These are phyloP conservation scores for Colletotrichum karsti DNA, from an alignment of 2,329 filamentous ascomycete genomes.

Conservation along the genomic window DNA sequence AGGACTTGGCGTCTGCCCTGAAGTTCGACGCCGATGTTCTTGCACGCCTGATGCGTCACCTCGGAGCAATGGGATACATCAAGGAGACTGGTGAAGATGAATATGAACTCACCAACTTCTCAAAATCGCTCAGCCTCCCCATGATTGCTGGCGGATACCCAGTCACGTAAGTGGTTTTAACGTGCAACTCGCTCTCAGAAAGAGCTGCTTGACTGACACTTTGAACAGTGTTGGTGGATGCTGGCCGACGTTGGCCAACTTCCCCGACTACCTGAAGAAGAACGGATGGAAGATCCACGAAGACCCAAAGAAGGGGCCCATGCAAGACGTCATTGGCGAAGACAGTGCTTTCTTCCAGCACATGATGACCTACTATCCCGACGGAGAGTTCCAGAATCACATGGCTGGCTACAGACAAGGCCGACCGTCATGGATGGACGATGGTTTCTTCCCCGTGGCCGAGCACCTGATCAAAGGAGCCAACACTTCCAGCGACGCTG, in stretches of 20 bases:
- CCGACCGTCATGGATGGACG: conserved; percentile 22
- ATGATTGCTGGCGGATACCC: conserved; percentile 36
- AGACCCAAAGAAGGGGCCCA: neutral
- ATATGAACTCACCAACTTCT: conserved; percentile 41
- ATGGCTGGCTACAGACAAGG: conserved; percentile 17
- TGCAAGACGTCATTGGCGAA: conserved; percentile 1
- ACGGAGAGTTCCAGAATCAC: conserved; percentile 7
- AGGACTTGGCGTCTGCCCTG: neutral
- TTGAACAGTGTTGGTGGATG: conserved; percentile 1
- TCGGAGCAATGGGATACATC: conserved; percentile 43
- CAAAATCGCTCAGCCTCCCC: conserved; percentile 35
- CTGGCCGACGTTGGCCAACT: conserved; percentile 14
- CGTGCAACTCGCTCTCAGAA: neutral
- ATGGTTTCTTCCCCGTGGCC: conserved; percentile 31
- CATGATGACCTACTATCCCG: conserved; percentile 6
- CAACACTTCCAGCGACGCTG: neutral
- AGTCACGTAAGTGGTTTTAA: conserved; percentile 32
- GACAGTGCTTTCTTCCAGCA: conserved; percentile 15
- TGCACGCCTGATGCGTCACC: conserved; percentile 43
- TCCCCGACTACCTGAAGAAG: conserved; percentile 15
- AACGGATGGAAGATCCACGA: neutral
- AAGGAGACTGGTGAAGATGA: conserved; percentile 39
- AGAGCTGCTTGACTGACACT: neutral
- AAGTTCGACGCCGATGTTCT: conserved; percentile 25
- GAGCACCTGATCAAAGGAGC: conserved; percentile 36